Conservation (phyloP, 306 rosid species). For the Quercus gilva region DNA sequence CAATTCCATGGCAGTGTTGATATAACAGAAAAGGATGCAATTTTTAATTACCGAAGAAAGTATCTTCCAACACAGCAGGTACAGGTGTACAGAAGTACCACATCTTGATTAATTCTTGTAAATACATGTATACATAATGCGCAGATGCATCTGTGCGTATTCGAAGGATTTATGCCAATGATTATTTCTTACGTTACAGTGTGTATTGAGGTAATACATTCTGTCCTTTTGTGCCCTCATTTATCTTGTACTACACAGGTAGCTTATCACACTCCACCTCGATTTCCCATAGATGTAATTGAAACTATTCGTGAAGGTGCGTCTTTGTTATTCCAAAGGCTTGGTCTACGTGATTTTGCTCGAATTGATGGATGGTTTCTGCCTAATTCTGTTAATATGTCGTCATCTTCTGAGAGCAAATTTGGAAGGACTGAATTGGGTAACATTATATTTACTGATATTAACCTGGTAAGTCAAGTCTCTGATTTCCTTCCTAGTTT, state of each 20-base stretch:
- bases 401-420: conserved; percentile 41
- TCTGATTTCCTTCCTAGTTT: conserved; percentile 19
- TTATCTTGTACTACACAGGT: conserved; percentile 51
- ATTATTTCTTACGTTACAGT: not conserved
- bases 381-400: conserved; percentile 49
- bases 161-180: not conserved
- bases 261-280: conserved; percentile 94
- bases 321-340: conserved; percentile 58
- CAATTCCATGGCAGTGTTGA: conserved; percentile 58
- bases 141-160: not conserved
- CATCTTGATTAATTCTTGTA: not conserved
- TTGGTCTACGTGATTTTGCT: conserved; percentile 82
- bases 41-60: conserved; percentile 91
- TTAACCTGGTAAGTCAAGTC: conserved; percentile 73
- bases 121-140: not conserved
- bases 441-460: conserved; percentile 74
- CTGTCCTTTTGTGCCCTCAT: not conserved
- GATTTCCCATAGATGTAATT: conserved; percentile 72
- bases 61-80: conserved; percentile 99
- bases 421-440: conserved; percentile 75
- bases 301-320: conserved; percentile 84
- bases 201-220: not conserved
- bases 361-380: conserved; percentile 97
- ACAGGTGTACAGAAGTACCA: conserved; percentile 8
- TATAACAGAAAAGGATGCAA: conserved; percentile 83